Base-by-base conservation (phyloP, 768 basidiomycete species). In the Leccinum rimulosum region DNA sequence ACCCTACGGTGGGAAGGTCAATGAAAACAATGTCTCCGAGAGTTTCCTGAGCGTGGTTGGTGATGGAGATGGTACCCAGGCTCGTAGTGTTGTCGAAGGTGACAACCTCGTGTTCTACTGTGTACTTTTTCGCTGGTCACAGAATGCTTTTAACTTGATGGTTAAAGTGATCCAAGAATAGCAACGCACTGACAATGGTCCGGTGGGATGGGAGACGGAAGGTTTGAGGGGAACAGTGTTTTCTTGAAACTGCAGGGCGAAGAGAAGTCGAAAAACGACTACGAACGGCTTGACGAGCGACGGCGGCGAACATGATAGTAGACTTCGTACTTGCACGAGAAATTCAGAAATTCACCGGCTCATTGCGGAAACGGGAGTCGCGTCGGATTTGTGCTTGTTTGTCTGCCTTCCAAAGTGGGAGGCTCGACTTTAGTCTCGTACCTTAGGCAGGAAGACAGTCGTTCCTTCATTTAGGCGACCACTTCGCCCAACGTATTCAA, bases 11-110 rank as follows among this genome's bases (percentile, higher is more conserved):
- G 1, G 93, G 91, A 51, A 99, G 82, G 73, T 98, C 97, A 51
- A 98, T 95, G 76, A 92, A 99, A 50, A 98, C 97, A 54, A 98
- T 93, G 72, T 99, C 97, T 33, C 97, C 97, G 3, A 99, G 82
- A 35, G 87, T 86, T 52, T 86, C 81, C 73, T 98, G 94, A 2
- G 97, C 97, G 70, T 97, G 90, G 70, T 96, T 79, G 15, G 97
- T 98, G 70, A 99, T 91, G 47, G 85, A 84, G 48, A 98, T 80
- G 8, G 83, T 88, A 38, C 93, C 96, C 30, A 94, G 64, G 38
- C 86, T 85, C 19, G 89, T 89, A 43, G 76, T 70, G 58, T 89
- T 83, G 71, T 99, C 95, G 70, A 85, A 92, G 35, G 79, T 74
- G 58, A 98, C 81, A 56, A 86, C 83, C 78, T 99, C 96, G 73